Evolutionary conservation across 768 basidiomycete species (phyloP).

Genomic region (Hericium rajendrae): DNA sequence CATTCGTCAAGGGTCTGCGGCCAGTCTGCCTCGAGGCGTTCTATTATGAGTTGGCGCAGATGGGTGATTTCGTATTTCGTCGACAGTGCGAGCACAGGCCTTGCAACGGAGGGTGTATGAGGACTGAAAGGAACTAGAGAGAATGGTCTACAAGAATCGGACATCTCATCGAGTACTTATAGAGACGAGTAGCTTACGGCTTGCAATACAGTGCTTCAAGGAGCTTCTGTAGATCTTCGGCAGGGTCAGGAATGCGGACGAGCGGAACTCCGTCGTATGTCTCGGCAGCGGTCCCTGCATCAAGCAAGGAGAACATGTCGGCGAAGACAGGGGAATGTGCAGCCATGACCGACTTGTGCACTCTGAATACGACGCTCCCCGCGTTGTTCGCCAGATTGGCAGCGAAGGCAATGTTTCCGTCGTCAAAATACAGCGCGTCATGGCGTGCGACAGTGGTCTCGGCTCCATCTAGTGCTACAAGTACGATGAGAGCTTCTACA

Average conservation of each 20-base stretch:
- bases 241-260: conserved; percentile 21
- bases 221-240: conserved; percentile 20
- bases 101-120: background rate
- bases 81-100: background rate
- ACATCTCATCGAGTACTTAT: background rate
- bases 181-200: background rate
- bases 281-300: conserved; percentile 11
- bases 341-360: background rate
- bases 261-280: conserved; percentile 20
- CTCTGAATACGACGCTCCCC: background rate
- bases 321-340: background rate
- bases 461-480: background rate
- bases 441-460: background rate
- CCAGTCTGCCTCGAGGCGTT: conserved; percentile 20
- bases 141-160: background rate
- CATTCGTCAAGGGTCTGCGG: conserved; percentile 21
- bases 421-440: background rate
- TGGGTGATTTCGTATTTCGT: conserved; percentile 16
- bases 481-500: no score
- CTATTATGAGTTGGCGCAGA: conserved; percentile 10
- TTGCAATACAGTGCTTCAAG: conserved; percentile 8
- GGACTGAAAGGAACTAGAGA: background rate
- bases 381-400: background rate
- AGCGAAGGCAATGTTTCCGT: background rate
- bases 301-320: background rate